Evolutionary conservation across 768 basidiomycete genomes (phyloP).

Genomic region (Mycena galericulata): DNA sequence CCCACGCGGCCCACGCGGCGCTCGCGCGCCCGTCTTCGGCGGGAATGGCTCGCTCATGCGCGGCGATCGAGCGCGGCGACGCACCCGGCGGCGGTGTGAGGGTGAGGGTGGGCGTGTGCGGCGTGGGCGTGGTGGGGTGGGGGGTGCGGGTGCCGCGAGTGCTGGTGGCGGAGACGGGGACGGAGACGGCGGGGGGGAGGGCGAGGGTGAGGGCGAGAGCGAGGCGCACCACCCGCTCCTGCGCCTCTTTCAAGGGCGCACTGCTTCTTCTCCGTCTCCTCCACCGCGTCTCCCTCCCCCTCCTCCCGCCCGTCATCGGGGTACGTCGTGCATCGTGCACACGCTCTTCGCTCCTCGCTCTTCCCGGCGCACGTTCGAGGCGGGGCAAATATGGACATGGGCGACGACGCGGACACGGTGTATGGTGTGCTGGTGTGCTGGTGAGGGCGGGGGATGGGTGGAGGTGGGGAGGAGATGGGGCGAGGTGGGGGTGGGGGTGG

Average conservation of each 20-base stretch:
- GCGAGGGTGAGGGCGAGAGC: conserved; percentile 54
- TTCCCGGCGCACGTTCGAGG: conserved; percentile 59
- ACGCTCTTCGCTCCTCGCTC: conserved; percentile 58
- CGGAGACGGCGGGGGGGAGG: too few species aligned
- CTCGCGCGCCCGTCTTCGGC: too few species aligned
- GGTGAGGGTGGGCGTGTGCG: conserved; percentile 16
- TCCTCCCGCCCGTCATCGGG: conserved; percentile 56
- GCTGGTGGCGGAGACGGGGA: too few species aligned
- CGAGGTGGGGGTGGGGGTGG: conserved; percentile 51
- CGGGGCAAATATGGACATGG: conserved; percentile 60
- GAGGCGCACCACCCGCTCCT: conserved; percentile 52
- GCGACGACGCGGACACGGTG: conserved; percentile 59
- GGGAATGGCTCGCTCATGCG: too few species aligned
- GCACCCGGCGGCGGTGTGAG: conserved; percentile 24
- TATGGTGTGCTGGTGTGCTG: conserved; percentile 60
- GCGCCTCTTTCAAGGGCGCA: too few species aligned
- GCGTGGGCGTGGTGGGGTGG: conserved; percentile 6
- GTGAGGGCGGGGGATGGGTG: conserved; percentile 30
- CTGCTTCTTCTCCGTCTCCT: too few species aligned
- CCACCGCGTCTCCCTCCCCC: too few species aligned
- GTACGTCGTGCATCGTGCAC: conserved; percentile 55
- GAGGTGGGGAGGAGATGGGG: conserved; percentile 40
- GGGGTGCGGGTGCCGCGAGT: conserved; percentile 18
- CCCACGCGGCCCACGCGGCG: too few species aligned
- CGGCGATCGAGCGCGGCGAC: conserved; percentile 18